Evolutionary conservation across 495 filamentous ascomycete genomes (phyloP).

Genomic region (Penicillium riverlandense): DNA sequence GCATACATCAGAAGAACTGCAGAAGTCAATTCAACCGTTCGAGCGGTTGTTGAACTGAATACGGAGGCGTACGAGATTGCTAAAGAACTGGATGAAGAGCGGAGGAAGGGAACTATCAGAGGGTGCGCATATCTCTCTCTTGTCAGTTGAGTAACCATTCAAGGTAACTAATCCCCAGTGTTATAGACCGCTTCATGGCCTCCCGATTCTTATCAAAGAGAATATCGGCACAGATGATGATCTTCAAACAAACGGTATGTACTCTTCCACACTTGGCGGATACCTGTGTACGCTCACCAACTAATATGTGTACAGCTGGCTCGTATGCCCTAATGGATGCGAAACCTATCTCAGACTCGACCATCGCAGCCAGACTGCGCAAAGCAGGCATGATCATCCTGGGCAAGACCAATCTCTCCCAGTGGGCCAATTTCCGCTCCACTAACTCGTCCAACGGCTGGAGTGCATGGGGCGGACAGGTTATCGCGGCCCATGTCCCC

Average conservation of each 20-base stretch:
- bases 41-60: too few relatives aligned
- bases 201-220: constrained; percentile 63
- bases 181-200: constrained; percentile 51
- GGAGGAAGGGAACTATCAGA: too few relatives aligned
- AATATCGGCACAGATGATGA: constrained; percentile 58
- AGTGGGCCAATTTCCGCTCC: constrained; percentile 50
- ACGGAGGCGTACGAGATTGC: too few relatives aligned
- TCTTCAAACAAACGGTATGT: constrained; percentile 45
- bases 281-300: too few relatives aligned
- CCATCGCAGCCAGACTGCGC: constrained; percentile 39
- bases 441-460: constrained; percentile 45
- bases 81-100: too few relatives aligned
- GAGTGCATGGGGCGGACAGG: constrained; percentile 47
- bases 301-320: constrained; percentile 22
- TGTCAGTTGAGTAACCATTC: too few relatives aligned
- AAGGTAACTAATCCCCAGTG: background rate
- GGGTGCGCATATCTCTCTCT: too few relatives aligned
- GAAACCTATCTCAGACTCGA: constrained; percentile 38
- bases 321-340: constrained; percentile 50
- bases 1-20: too few relatives aligned
- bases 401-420: constrained; percentile 47
- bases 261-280: too few relatives aligned
- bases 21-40: too few relatives aligned
- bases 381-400: constrained; percentile 46
- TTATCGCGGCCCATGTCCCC: constrained; percentile 42